Conservation (phyloP, 768 basidiomycete genomes). For the Boletus pseudo-olivaceus region DNA sequence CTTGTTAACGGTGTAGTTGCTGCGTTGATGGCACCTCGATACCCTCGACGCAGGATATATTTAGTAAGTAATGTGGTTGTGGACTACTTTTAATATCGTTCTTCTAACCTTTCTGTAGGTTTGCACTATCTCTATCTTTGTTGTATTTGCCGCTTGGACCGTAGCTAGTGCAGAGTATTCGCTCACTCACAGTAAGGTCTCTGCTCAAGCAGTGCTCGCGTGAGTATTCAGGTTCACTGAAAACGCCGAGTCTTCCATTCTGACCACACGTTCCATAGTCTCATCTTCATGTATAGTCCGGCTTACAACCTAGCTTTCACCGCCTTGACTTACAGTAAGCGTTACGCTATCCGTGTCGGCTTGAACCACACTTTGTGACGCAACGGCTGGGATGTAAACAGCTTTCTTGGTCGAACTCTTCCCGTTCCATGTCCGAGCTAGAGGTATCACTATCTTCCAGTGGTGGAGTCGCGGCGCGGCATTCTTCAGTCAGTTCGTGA, state of each 20-base stretch:
- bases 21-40: constrained; percentile 9
- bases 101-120: neutral
- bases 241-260: neutral
- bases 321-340: constrained; percentile 9
- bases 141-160: constrained; percentile 16
- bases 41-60: constrained; percentile 15
- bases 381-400: constrained; percentile 16
- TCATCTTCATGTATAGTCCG: constrained; percentile 18
- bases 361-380: neutral
- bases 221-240: neutral
- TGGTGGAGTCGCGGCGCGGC: constrained; percentile 44
- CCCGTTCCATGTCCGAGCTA: constrained; percentile 60
- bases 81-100: neutral
- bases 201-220: constrained; percentile 9
- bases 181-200: constrained; percentile 1
- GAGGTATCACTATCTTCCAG: constrained; percentile 60
- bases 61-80: constrained; percentile 8
- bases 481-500: constrained; percentile 12
- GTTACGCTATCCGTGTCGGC: too few species aligned
- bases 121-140: constrained; percentile 14
- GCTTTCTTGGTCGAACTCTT: constrained; percentile 68
- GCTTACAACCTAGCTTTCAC: constrained; percentile 15
- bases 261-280: neutral
- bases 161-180: constrained; percentile 20
- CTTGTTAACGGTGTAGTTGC: constrained; percentile 1